Percentiles rank a stretch among this genome's conserved stretches.
These are phyloP conservation scores for Neobulgaria alba DNA, from an alignment of 2,329 filamentous ascomycete species.

Conservation along the genomic window DNA sequence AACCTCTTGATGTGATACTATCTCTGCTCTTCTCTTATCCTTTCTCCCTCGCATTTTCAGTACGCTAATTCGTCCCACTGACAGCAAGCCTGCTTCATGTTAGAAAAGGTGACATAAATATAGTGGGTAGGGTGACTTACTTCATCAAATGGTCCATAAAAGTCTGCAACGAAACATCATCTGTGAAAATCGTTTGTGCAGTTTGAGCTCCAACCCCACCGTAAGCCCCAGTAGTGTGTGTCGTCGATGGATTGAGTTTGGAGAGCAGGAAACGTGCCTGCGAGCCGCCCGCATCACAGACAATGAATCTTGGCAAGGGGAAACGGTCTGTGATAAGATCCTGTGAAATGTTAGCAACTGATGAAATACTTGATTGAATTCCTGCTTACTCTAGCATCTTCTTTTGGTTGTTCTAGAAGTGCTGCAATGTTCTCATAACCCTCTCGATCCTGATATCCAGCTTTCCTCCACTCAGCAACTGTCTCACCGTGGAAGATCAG, in stretches of 20 bases:
- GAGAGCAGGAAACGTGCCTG: conserved; percentile 95
- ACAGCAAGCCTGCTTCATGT: too few species aligned
- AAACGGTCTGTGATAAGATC: conserved; percentile 96
- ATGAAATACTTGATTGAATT: not conserved
- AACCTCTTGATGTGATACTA: too few species aligned
- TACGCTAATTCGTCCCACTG: too few species aligned
- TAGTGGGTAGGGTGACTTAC: too few species aligned
- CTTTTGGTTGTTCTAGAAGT: conserved; percentile 86
- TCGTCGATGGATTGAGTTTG: conserved; percentile 95
- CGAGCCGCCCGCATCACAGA: conserved; percentile 96
- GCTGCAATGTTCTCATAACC: conserved; percentile 94
- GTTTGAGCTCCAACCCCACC: conserved; percentile 78
- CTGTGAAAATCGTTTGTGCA: conserved; percentile 97
- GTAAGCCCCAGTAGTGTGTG: conserved; percentile 87
- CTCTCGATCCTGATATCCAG: conserved; percentile 94
- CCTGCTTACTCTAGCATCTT: conserved; percentile 76
- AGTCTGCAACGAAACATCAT: conserved; percentile 94
- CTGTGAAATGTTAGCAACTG: conserved; percentile 36
- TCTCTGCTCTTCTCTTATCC: too few species aligned
- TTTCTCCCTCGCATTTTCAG: too few species aligned
- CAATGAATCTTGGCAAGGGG: conserved; percentile 95
- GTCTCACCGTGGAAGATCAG: conserved; percentile 99
- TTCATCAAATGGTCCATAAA: conserved; percentile 99
- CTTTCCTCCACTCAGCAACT: conserved; percentile 95
- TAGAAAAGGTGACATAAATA: too few species aligned